Evolutionary conservation across 139 green algal genomes (phyloP).

Genomic region (Nannochloris sp.): DNA sequence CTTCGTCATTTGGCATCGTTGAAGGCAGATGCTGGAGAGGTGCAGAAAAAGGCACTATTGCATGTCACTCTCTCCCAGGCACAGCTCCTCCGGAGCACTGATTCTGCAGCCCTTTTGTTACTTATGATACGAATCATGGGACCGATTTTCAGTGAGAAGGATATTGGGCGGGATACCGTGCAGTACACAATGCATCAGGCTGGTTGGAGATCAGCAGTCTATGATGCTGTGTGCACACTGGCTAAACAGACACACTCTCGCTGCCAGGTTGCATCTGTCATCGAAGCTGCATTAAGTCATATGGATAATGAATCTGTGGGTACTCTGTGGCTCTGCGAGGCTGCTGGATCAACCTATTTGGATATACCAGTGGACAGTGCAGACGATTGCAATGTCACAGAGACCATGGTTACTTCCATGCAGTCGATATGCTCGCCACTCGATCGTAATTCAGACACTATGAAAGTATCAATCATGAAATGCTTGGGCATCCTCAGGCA

Average conservation of each 20-base stretch:
- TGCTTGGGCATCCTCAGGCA: background rate
- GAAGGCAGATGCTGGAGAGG: too few relatives aligned
- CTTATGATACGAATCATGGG: too few relatives aligned
- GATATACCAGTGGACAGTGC: background rate
- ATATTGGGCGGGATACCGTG: conserved; percentile 1
- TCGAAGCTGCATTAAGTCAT: conserved; percentile 18
- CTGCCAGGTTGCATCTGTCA: conserved; percentile 24
- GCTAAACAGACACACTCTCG: conserved; percentile 18
- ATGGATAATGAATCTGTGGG: background rate
- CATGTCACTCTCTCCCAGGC: too few relatives aligned
- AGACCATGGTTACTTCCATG: background rate
- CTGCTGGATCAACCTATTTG: background rate
- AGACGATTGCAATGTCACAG: background rate
- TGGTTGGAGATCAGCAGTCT: conserved; percentile 9
- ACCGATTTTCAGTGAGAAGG: too few relatives aligned
- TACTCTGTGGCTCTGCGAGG: background rate
- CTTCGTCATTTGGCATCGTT: background rate
- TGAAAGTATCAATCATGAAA: background rate
- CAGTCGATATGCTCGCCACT: background rate
- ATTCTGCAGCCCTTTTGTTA: too few relatives aligned
- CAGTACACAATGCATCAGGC: conserved; percentile 11
- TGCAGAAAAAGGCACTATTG: too few relatives aligned
- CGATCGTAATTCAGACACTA: too few relatives aligned
- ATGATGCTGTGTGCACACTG: conserved; percentile 21
- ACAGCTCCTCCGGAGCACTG: too few relatives aligned